Conservation (phyloP, 441 rosid species). For the Kokia cookei region DNA sequence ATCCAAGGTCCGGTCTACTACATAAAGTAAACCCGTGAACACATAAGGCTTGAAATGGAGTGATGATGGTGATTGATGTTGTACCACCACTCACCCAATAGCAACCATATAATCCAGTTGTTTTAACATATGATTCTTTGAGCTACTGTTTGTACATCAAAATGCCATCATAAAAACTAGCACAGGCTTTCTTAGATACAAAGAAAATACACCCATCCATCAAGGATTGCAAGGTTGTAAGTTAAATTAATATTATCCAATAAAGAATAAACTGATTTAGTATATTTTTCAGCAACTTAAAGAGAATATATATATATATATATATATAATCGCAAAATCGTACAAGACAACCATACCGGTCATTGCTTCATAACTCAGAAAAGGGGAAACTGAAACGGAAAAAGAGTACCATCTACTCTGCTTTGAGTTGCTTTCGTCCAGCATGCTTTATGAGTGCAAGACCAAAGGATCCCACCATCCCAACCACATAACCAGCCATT, state of each 20-base stretch:
- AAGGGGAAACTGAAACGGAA: not conserved
- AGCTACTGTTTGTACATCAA: too few relatives aligned
- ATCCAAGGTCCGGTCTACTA: not conserved
- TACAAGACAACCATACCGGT: not conserved
- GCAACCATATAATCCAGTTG: too few relatives aligned
- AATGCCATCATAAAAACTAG: too few relatives aligned
- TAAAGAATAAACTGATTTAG: not conserved
- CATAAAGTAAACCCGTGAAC: not conserved
- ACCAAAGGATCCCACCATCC: constrained; percentile 38
- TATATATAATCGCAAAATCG: not conserved
- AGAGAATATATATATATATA: not conserved
- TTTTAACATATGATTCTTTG: too few relatives aligned
- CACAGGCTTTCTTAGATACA: too few relatives aligned
- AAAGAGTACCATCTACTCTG: constrained; percentile 18
- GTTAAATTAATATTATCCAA: not conserved
- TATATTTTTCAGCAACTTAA: not conserved
- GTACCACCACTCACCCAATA: too few relatives aligned
- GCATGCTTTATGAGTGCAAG: constrained; percentile 17
- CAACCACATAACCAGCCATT: constrained; percentile 49
- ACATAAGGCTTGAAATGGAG: constrained; percentile 20
- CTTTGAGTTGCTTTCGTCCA: constrained; percentile 25
- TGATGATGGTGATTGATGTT: too few relatives aligned
- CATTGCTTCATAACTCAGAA: not conserved
- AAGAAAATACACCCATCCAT: too few relatives aligned
- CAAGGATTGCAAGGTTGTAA: too few relatives aligned